Conservation (phyloP, 179 eudicot species). For the Monotropa hypopitys region DNA sequence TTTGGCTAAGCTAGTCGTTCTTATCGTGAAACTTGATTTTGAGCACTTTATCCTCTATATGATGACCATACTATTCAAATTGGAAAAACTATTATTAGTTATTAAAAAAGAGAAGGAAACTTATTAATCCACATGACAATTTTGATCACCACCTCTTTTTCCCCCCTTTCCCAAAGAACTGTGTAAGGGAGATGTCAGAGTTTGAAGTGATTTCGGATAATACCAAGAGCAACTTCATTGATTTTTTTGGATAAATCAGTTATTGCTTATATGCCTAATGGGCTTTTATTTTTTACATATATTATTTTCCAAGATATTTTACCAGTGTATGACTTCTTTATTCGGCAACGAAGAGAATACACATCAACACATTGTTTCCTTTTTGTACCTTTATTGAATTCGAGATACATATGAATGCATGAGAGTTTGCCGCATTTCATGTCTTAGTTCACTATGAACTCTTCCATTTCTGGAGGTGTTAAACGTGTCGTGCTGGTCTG, state of each 20-base stretch:
- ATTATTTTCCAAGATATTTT: neutral
- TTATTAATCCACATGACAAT: neutral
- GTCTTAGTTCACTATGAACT: neutral
- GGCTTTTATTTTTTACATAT: constrained; percentile 1
- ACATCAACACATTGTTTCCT: neutral
- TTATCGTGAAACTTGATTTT: neutral
- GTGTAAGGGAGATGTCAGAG: neutral
- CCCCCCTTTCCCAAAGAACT: neutral
- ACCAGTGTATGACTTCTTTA: neutral
- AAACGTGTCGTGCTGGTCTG: too few species aligned
- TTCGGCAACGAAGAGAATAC: neutral
- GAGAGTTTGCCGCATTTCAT: neutral
- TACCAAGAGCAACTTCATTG: neutral
- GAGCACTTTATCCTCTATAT: neutral
- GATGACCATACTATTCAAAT: neutral
- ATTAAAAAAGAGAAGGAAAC: neutral
- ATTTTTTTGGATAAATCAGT: neutral
- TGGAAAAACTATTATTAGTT: neutral
- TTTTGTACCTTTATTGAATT: neutral
- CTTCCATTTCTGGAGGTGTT: too few species aligned
- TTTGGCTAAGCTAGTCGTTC: neutral
- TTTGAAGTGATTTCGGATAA: neutral
- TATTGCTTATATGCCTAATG: neutral
- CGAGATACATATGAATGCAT: neutral
- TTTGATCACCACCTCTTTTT: neutral